These are phyloP conservation scores for Paracoccidioides lutzii DNA, from an alignment of 2,329 filamentous ascomycete species.

Conservation along the genomic window DNA sequence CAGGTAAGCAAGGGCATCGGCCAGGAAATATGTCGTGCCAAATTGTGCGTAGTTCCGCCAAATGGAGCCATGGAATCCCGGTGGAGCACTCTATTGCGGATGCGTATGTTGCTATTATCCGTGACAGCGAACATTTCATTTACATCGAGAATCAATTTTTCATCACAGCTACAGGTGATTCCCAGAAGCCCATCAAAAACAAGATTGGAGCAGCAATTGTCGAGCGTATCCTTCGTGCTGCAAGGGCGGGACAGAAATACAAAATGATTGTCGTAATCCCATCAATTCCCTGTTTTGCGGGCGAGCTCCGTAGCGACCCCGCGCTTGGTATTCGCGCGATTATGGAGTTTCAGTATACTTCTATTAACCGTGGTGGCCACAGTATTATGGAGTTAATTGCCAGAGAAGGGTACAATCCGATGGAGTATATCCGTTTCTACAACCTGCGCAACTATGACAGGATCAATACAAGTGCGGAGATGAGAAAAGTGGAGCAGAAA, in stretches of 20 bases:
- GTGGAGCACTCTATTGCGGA: constrained; percentile 73
- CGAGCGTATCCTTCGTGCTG: constrained; percentile 71
- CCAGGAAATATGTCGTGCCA: constrained; percentile 42
- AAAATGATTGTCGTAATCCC: constrained; percentile 82
- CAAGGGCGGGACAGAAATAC: constrained; percentile 76
- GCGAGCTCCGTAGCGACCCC: constrained; percentile 70
- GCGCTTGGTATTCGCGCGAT: constrained; percentile 82
- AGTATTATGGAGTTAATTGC: constrained; percentile 75
- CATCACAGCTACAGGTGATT: constrained; percentile 82
- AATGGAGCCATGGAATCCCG: constrained; percentile 48
- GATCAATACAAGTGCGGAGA: constrained; percentile 63
- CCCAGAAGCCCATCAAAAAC: constrained; percentile 66
- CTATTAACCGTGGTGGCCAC: constrained; percentile 78
- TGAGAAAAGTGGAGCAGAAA: constrained; percentile 41
- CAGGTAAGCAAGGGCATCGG: constrained; percentile 12
- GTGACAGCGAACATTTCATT: constrained; percentile 68
- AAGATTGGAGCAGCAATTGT: constrained; percentile 80
- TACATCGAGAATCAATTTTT: constrained; percentile 99
- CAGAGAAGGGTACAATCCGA: constrained; percentile 62
- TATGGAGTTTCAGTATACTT: constrained; percentile 98
- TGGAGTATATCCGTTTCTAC: constrained; percentile 79
- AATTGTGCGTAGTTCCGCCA: constrained; percentile 72
- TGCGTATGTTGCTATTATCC: constrained; percentile 73
- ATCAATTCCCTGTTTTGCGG: constrained; percentile 84
- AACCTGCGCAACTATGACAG: constrained; percentile 89